phyloP scores from a whole-genome alignment of 257 asterid genomes.

The Nicotiana sylvestris region DNA sequence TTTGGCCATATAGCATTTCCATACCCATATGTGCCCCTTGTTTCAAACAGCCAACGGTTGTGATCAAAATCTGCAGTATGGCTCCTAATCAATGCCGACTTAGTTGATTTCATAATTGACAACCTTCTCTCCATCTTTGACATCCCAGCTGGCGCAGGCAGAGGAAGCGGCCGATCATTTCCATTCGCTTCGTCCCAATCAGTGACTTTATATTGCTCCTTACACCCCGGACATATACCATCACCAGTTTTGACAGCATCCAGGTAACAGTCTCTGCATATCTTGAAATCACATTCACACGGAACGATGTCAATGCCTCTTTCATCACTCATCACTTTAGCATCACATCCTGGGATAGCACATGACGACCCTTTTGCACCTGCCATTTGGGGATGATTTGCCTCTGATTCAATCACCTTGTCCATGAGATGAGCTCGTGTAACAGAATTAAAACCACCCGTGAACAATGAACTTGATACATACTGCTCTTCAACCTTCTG shows the following conservation, averaged over 20 bases:
- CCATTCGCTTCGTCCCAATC: conserved; percentile 53
- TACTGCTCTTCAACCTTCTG: conserved; percentile 66
- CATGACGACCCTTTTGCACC: conserved; percentile 67
- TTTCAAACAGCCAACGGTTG: conserved; percentile 72
- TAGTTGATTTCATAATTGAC: conserved; percentile 60
- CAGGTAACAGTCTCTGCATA: conserved; percentile 61
- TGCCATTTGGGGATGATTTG: conserved; percentile 65
- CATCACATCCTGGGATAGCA: conserved; percentile 57
- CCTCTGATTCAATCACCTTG: conserved; percentile 51
- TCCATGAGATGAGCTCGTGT: conserved; percentile 66
- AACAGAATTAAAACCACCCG: conserved; percentile 60
- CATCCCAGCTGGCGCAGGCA: conserved; percentile 53
- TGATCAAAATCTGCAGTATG: conserved; percentile 78
- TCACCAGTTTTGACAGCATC: conserved; percentile 64
- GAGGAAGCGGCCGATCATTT: conserved; percentile 38
- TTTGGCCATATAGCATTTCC: conserved; percentile 90
- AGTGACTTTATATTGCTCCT: conserved; percentile 56
- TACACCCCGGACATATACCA: conserved; percentile 68
- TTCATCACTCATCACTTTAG: conserved; percentile 64
- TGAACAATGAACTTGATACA: conserved; percentile 59
- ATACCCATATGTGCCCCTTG: conserved; percentile 73
- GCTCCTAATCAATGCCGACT: conserved; percentile 64
- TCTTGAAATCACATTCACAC: conserved; percentile 76
- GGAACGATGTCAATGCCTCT: conserved; percentile 64
- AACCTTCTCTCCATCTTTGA: conserved; percentile 64